Evolutionary conservation across 768 basidiomycete genomes (phyloP).

Genomic region (Austroboletus festivus): DNA sequence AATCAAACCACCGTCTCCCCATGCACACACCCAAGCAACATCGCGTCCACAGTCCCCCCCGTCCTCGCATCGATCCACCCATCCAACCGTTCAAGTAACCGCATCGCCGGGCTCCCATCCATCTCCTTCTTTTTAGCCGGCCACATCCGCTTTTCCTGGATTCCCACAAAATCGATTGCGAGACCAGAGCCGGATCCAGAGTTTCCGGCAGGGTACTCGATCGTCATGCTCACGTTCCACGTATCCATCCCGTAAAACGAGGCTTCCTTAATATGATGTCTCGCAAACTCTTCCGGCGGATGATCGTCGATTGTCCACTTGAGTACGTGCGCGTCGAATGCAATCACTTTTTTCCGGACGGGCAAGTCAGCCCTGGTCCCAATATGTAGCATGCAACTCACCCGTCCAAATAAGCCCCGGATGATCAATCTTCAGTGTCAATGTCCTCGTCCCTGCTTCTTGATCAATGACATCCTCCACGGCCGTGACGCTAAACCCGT

Average conservation of each 20-base stretch:
- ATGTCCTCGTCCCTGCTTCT: slow-evolving; percentile 57
- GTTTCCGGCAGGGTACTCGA: slow-evolving; percentile 44
- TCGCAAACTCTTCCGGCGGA: slow-evolving; percentile 69
- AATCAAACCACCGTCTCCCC: slow-evolving; percentile 53
- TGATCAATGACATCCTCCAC: slow-evolving; percentile 54
- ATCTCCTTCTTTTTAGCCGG: slow-evolving; percentile 58
- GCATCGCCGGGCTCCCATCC: slow-evolving; percentile 59
- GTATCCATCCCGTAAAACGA: slow-evolving; percentile 77
- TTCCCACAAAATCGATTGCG: slow-evolving; percentile 71
- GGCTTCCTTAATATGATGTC: slow-evolving; percentile 91
- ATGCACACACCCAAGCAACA: slow-evolving; percentile 68
- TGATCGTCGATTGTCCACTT: slow-evolving; percentile 78
- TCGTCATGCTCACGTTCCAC: slow-evolving; percentile 70
- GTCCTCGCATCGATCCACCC: slow-evolving; percentile 66
- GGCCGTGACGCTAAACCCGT: slow-evolving; percentile 53
- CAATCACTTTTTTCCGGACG: slow-evolving; percentile 69
- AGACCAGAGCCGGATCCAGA: slow-evolving; percentile 28
- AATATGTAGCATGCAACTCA: slow-evolving; percentile 25
- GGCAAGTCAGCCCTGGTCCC: no score
- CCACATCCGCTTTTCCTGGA: slow-evolving; percentile 85
- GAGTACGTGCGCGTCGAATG: slow-evolving; percentile 88
- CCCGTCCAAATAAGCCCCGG: slow-evolving; percentile 87
- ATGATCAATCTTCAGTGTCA: slow-evolving; percentile 71
- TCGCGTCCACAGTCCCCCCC: slow-evolving; percentile 61
- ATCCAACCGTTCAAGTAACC: slow-evolving; percentile 72